phyloP scores from a whole-genome alignment of 768 basidiomycete genomes.

The Mycena vulgaris region DNA sequence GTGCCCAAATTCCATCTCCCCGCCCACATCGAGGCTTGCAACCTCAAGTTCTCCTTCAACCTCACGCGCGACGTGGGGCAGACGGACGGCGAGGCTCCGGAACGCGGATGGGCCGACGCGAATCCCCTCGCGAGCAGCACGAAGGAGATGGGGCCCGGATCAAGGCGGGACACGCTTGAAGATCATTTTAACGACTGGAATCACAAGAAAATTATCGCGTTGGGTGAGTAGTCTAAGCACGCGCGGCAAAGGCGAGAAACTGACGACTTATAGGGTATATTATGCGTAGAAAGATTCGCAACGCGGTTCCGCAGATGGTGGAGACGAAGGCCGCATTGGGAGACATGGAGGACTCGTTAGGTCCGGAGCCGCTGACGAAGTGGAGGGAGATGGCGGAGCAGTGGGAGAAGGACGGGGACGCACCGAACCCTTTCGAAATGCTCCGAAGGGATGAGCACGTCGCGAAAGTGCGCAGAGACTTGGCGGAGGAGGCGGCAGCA shows the following conservation, averaged over 20 bases:
- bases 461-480: conserved; percentile 31
- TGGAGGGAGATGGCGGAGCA: conserved; percentile 22
- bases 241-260: background rate
- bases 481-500: conserved; percentile 37
- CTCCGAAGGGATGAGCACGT: conserved; percentile 9
- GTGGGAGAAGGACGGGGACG: conserved; percentile 27
- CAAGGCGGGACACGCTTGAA: conserved; percentile 46
- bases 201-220: conserved; percentile 17
- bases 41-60: no score
- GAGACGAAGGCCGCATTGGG: background rate
- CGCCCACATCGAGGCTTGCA: no score
- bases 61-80: no score
- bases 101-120: conserved; percentile 47
- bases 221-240: background rate
- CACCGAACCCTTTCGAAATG: conserved; percentile 27
- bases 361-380: background rate
- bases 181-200: conserved; percentile 42
- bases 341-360: background rate
- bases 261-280: background rate
- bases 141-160: conserved; percentile 50
- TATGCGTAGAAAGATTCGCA: background rate
- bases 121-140: conserved; percentile 46
- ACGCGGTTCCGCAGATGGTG: conserved; percentile 3
- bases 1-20: no score
- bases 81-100: no score